Base-by-base conservation (phyloP, 345 rosid species). In the Sisymbrium altissimum region DNA sequence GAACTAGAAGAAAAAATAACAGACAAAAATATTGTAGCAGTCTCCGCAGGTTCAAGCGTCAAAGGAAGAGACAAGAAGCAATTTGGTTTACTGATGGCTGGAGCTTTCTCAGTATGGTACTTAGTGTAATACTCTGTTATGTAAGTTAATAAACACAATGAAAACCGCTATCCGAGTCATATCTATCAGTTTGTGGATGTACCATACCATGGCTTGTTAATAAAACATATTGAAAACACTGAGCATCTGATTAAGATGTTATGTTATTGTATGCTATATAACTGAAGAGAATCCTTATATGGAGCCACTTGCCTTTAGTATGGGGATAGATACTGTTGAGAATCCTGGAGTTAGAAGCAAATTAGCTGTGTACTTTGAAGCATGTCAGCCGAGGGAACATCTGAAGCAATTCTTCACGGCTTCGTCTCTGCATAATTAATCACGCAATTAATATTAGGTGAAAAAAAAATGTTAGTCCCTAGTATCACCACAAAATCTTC, bases 281-380 rank as follows among this genome's bases (percentile, higher is more conserved):
- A 74, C 50, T 7, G 11, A 43, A 15, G 33, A 46, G 21, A 40
- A 56, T n/a, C 41, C 53, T 53, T 27, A 32, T 32, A 45, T 45
- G 74, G 29, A 57, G 59, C 38, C 48, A 59, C 75, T 71, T 70
- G 25, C 75, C 58, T 71, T 70, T 19, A 32, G 65, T 70, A 45
- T 3, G 35, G 46, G 21, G n/a, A n/a, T 58, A 29, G 35, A 58
- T 38, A 43, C 43, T 59, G 73, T 68, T 35, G 72, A 64, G 59
- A 39, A 17, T n/a, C 70, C 43, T 70, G 12, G 6, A 46, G 54
- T 57, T 23, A 29, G 13, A 62, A 79, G 23, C 32, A 50, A 35
- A 53, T 86, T 78, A 94, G 88, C 96, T 94, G 72, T 94, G 98
- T 43, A 93, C 97, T 79, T 87, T 93, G 87, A 93, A 91, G 80